Evolutionary conservation across 257 asterid genomes (phyloP).

Genomic region (Eucommia ulmoides): DNA sequence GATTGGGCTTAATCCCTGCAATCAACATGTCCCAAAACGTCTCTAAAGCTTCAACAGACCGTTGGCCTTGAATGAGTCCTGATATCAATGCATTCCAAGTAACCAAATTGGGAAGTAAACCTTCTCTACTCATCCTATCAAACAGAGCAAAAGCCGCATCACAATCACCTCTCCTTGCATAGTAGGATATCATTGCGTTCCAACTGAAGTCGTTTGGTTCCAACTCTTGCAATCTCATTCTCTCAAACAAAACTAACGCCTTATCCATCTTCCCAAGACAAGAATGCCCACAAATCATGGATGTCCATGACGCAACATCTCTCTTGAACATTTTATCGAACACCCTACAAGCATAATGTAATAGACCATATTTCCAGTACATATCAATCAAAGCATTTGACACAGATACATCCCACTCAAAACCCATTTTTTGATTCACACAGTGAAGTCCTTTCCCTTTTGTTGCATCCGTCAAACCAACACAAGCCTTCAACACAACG

Average conservation of each 20-base stretch:
- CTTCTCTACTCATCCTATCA: conserved; percentile 32
- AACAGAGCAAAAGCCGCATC: conserved; percentile 26
- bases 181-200: conserved; percentile 40
- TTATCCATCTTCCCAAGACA: conserved; percentile 30
- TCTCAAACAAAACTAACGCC: conserved; percentile 30
- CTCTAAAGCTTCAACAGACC: conserved; percentile 28
- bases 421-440: conserved; percentile 26
- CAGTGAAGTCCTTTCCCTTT: conserved; percentile 50
- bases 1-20: conserved; percentile 41
- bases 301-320: conserved; percentile 60
- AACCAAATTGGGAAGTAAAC: conserved; percentile 39
- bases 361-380: conserved; percentile 32
- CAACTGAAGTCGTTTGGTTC: conserved; percentile 48
- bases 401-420: conserved; percentile 22
- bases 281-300: conserved; percentile 40
- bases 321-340: conserved; percentile 39
- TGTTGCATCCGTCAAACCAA: too few relatives aligned
- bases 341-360: conserved; percentile 25
- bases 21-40: conserved; percentile 30
- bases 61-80: conserved; percentile 38
- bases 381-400: conserved; percentile 40
- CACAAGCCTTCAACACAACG: too few relatives aligned
- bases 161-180: conserved; percentile 41
- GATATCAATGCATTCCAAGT: conserved; percentile 62
- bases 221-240: conserved; percentile 36